phyloP scores from a whole-genome alignment of 2,329 filamentous ascomycete genomes.

The Aspergillus japonicus region DNA sequence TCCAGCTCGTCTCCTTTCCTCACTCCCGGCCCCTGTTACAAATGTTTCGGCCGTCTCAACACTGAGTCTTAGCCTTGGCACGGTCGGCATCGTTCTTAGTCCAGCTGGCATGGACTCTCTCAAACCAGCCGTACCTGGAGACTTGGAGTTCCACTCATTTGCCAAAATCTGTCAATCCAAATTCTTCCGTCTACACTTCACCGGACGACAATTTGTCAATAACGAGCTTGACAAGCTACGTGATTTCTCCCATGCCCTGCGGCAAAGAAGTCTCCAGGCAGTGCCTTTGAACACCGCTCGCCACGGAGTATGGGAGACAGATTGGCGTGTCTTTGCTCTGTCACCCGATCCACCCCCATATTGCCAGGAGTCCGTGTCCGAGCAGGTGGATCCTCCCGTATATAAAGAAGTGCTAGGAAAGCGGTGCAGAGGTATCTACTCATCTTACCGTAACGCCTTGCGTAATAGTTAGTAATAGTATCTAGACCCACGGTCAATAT shows the following conservation, averaged over 20 bases:
- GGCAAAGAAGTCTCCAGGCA: slow-evolving; percentile 12
- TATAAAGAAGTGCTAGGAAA: slow-evolving; percentile 18
- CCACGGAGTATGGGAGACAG: slow-evolving; percentile 15
- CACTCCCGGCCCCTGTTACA: slow-evolving; percentile 14
- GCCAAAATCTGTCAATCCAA: slow-evolving; percentile 20
- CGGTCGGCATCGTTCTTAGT: slow-evolving; percentile 18
- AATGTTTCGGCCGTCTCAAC: slow-evolving; percentile 20
- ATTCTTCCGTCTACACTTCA: slow-evolving; percentile 19
- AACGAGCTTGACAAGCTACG: slow-evolving; percentile 16
- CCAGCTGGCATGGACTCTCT: slow-evolving; percentile 13
- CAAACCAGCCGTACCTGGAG: slow-evolving; percentile 11
- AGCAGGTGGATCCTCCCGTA: slow-evolving; percentile 15
- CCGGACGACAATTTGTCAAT: slow-evolving; percentile 18
- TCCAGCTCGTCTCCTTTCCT: slow-evolving; percentile 12
- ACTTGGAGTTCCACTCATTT: slow-evolving; percentile 15
- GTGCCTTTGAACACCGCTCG: slow-evolving; percentile 16
- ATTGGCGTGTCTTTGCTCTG: slow-evolving; percentile 17
- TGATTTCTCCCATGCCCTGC: slow-evolving; percentile 14
- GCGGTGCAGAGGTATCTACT: slow-evolving; percentile 20
- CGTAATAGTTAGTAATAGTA: slow-evolving; percentile 15
- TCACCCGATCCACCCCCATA: slow-evolving; percentile 21
- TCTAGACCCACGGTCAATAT: slow-evolving; percentile 15
- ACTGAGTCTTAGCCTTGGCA: slow-evolving; percentile 16
- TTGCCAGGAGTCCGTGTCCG: slow-evolving; percentile 10
- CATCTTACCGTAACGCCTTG: slow-evolving; percentile 5